Base-by-base conservation (phyloP, 805 yeast genomes). In the Wickerhamomyces kurtzmanii region DNA sequence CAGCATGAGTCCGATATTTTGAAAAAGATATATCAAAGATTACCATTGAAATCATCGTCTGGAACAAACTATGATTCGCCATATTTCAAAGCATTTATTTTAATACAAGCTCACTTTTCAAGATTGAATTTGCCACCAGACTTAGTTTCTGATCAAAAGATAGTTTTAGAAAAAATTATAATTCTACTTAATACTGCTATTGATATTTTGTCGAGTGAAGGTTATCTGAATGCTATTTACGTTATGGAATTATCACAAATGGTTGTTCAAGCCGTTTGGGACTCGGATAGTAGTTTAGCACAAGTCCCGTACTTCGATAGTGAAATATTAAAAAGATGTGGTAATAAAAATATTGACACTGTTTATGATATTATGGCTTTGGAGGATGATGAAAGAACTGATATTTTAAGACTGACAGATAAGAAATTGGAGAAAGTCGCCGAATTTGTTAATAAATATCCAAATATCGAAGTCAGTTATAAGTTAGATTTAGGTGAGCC, bases 191-290 rank as follows among this genome's bases (percentile, higher is more conserved):
- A 75, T 39, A 83, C 89, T 0, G 57, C 74, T 26, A 75, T 83
- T 12, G 96, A 91, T 49, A 55, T 78, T 1, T 55, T 86, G 21
- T 75, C 94, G 0, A 71, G 84, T 38, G 85, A 85, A 33, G 96
- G 96, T 0, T 61, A 68, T 38, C 54, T 87, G 43, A 80, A 75
- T 48, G 86, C 94, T 0, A 63, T 84, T 38, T 65, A 68, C 24
- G 89, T 84, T 0, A 82, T 91, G 82, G 96, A 91, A 47, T 47
- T 86, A 28, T 68, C 81, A 2, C 98, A 91, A 47, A 82, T 85
- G 93, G 54, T 84, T 6, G 71, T 79, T 2, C 97, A 89, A 49
- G 93, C 81, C 1, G 59, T 82, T 15, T 85, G 95, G 94, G 82
- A 74, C 38, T 62, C 73, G 6, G 94, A 82, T 31, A 70, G 71